Evolutionary conservation across 2,329 filamentous ascomycete genomes (phyloP), one percentile per base, ranked within the genome.

Genomic region (Alternaria longipes): DNA sequence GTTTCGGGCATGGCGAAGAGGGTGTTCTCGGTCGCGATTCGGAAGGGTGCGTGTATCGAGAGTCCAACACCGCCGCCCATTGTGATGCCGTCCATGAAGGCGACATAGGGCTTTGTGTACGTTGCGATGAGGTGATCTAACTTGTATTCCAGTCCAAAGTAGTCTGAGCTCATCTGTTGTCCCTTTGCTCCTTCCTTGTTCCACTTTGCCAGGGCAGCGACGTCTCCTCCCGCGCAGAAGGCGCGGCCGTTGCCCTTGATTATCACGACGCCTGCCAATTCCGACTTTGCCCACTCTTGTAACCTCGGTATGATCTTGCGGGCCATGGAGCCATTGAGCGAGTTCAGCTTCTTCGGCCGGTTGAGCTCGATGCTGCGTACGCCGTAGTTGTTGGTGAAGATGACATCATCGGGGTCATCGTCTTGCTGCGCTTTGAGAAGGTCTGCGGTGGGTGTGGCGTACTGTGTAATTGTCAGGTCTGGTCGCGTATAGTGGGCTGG

Each of bases 1-100:
- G 95, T 99, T 83, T 99, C 95, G 30, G 95, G 95, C 95, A 99
- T 99, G 70, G 96, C 94, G 74, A 99, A 98, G 49, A 97, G 82
- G 6, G 95, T 99, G 76, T 90, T 91, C 81, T 99, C 95, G 3
- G 95, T 99, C 38, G 95, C 95, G 76, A 99, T 97, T 62, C 95
- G 87, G 85, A 99, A 94, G 3, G 95, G 96, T 3, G 95, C 94
- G 80, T 99, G 96, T 54, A 97, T 87, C 79, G 92, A 96, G 58
- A 99, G 86, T 7, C 95, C 95, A 54, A 98, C 95, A 68, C 95
- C 95, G 57, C 95, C 95, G 57, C 95, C 95, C 95, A 99, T 99
- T 54, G 96, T 99, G 79, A 97, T 91, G 61, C 95, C 95, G 75
- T 99, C 95, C 90, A 99, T 96, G 76, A 98, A 91, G 32, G 95